These are phyloP conservation scores for Myriosclerotinia duriaeana DNA, from an alignment of 2,329 filamentous ascomycete genomes.

Conservation along the genomic window DNA sequence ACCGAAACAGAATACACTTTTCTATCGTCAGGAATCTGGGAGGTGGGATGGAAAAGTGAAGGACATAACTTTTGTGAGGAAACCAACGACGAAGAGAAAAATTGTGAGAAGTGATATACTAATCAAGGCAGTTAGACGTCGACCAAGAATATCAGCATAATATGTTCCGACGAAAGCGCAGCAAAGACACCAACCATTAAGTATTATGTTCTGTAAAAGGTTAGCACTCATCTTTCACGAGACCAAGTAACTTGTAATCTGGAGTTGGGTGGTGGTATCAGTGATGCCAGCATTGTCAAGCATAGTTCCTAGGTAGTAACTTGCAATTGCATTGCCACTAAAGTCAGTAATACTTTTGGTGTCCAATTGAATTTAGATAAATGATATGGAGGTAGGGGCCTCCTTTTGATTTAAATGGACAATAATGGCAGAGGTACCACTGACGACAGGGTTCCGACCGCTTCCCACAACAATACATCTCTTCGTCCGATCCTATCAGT, in stretches of 20 bases:
- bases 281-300: slow-evolving; percentile 42
- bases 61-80: slow-evolving; percentile 51
- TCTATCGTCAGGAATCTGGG: background rate
- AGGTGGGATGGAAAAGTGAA: slow-evolving; percentile 27
- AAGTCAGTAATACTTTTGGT: background rate
- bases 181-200: slow-evolving; percentile 52
- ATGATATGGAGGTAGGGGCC: too few species aligned
- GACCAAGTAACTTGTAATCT: slow-evolving; percentile 25
- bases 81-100: slow-evolving; percentile 53
- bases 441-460: too few species aligned
- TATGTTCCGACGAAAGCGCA: slow-evolving; percentile 47
- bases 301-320: slow-evolving; percentile 43
- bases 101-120: slow-evolving; percentile 44
- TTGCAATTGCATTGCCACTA: slow-evolving; percentile 47
- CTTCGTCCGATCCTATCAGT: too few species aligned
- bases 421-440: too few species aligned
- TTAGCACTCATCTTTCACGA: slow-evolving; percentile 32
- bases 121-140: slow-evolving; percentile 47
- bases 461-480: too few species aligned
- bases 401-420: too few species aligned
- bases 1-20: slow-evolving; percentile 31
- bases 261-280: slow-evolving; percentile 40
- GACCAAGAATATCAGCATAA: slow-evolving; percentile 46
- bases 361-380: too few species aligned
- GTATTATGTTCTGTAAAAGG: slow-evolving; percentile 46